Conservation (phyloP, 2,329 filamentous ascomycete genomes). For the Thelonectria blattea region DNA sequence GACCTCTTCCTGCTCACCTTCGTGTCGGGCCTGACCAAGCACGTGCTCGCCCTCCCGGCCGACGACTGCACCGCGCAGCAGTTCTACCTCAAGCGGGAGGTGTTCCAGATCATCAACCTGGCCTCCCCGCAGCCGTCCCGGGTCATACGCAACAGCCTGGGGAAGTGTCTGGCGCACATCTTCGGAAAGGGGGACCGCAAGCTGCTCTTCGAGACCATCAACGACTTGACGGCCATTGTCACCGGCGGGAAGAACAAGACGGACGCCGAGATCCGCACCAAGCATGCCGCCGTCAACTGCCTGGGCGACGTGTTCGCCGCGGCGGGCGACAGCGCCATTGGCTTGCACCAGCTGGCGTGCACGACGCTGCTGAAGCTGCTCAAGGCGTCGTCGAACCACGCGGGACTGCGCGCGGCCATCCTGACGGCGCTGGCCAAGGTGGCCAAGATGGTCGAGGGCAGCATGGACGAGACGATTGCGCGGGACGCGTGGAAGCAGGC, state of each 20-base stretch:
- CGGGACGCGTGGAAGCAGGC: conserved; percentile 94
- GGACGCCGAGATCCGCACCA: conserved; percentile 78
- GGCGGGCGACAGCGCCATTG: conserved; percentile 93
- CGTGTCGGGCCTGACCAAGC: conserved; percentile 79
- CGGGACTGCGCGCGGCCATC: conserved; percentile 79
- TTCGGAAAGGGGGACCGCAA: conserved; percentile 88
- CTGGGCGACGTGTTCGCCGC: conserved; percentile 87
- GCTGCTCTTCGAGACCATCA: conserved; percentile 91
- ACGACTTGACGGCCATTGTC: conserved; percentile 79
- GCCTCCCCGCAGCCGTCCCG: conserved; percentile 83
- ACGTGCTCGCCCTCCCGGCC: conserved; percentile 75
- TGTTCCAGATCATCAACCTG: conserved; percentile 90
- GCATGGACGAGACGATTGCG: conserved; percentile 83
- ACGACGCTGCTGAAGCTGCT: conserved; percentile 76
- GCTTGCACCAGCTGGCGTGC: conserved; percentile 77
- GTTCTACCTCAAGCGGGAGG: conserved; percentile 89
- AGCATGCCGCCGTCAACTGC: conserved; percentile 87
- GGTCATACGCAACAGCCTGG: conserved; percentile 88
- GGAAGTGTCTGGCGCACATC: conserved; percentile 81
- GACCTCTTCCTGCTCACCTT: conserved; percentile 93
- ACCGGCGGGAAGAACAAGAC: conserved; percentile 74
- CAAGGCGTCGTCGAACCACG: conserved; percentile 79
- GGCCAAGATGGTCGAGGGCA: conserved; percentile 73
- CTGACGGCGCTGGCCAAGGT: conserved; percentile 80
- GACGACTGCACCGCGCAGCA: conserved; percentile 90